Evolutionary conservation across 306 rosid genomes (phyloP).

Genomic region (Gastrolobium villosum): DNA sequence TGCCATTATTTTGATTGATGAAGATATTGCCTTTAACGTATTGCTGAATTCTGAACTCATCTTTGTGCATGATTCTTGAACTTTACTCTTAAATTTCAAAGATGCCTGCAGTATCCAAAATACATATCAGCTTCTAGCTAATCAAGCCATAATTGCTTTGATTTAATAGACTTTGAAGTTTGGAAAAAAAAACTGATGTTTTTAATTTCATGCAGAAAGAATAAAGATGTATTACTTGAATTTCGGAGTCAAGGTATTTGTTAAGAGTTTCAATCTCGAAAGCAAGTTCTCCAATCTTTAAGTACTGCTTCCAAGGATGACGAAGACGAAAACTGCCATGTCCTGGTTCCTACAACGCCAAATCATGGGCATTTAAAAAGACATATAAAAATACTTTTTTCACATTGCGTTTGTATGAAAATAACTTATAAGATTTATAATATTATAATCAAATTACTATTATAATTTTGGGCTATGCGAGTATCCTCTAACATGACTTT

Average conservation of each 20-base stretch:
- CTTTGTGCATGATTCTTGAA: slow-evolving; percentile 67
- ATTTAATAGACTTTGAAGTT: not conserved
- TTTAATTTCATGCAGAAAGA: not conserved
- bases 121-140: not conserved
- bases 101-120: slow-evolving; percentile 53
- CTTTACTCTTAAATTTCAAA: slow-evolving; percentile 55
- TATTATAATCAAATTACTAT: too few species aligned
- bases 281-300: slow-evolving; percentile 77
- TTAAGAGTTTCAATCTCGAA: slow-evolving; percentile 81
- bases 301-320: slow-evolving; percentile 91
- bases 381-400: too few species aligned
- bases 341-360: slow-evolving; percentile 98
- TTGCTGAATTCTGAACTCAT: slow-evolving; percentile 73
- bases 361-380: too few species aligned
- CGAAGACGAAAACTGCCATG: slow-evolving; percentile 80
- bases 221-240: slow-evolving; percentile 56
- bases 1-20: slow-evolving; percentile 71
- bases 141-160: not conserved
- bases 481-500: too few species aligned
- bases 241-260: slow-evolving; percentile 57
- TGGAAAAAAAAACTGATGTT: not conserved
- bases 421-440: too few species aligned
- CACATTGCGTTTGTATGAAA: too few species aligned
- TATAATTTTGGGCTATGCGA: too few species aligned
- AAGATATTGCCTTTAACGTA: slow-evolving; percentile 66